Evolutionary conservation across 2,329 filamentous ascomycete species (phyloP).

Genomic region (Fusarium lateritium): DNA sequence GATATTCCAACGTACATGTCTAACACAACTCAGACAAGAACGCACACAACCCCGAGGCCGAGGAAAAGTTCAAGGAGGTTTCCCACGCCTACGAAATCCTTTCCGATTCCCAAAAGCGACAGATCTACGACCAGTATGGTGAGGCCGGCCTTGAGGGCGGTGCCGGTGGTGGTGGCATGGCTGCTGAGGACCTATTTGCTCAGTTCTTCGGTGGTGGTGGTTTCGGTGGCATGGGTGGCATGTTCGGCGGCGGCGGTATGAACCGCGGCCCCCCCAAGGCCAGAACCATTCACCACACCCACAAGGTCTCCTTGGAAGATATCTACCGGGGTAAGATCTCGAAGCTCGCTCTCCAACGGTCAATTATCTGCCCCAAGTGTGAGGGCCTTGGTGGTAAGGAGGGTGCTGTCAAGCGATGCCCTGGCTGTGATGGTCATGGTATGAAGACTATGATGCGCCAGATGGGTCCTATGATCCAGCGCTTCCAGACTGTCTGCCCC

Average conservation of each 20-base stretch:
- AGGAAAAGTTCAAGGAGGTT: constrained; percentile 98
- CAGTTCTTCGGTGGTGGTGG: constrained; percentile 90
- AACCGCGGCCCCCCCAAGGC: constrained; percentile 88
- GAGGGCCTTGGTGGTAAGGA: constrained; percentile 96
- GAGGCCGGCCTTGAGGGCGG: constrained; percentile 96
- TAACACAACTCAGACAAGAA: constrained; percentile 83
- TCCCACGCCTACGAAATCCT: constrained; percentile 97
- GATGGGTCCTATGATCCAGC: constrained; percentile 99
- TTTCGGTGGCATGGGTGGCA: constrained; percentile 73
- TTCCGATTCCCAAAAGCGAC: constrained; percentile 91
- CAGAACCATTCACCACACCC: constrained; percentile 96
- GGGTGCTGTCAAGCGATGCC: constrained; percentile 93
- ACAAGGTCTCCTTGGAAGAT: constrained; percentile 98
- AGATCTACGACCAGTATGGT: constrained; percentile 96
- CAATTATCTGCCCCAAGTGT: constrained; percentile 95
- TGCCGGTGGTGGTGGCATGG: constrained; percentile 85
- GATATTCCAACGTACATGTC: neutral
- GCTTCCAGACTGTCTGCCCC: constrained; percentile 98
- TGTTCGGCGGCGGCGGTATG: constrained; percentile 78
- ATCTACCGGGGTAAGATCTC: constrained; percentile 98
- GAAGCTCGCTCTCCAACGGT: constrained; percentile 97
- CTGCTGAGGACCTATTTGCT: constrained; percentile 94
- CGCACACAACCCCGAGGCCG: constrained; percentile 89
- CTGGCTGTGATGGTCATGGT: constrained; percentile 91
- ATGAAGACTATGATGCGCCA: constrained; percentile 99